phyloP scores from a whole-genome alignment of 2,329 filamentous ascomycete genomes.

The Lizonia empirigonia region DNA sequence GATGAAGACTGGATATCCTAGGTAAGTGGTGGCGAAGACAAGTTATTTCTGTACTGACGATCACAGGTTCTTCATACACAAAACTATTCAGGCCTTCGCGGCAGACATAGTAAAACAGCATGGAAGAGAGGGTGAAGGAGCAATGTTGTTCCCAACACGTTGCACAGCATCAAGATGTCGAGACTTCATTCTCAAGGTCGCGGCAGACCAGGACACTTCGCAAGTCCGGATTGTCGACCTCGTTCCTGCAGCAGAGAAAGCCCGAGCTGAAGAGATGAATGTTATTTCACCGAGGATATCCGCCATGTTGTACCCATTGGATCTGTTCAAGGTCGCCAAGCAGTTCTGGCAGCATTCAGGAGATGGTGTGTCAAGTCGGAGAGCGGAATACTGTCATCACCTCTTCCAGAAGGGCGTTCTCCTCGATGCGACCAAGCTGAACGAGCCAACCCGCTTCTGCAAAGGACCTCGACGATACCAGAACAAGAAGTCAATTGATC shows the following conservation, averaged over 20 bases:
- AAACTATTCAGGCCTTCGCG: slow-evolving; percentile 75
- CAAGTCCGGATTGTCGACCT: slow-evolving; percentile 66
- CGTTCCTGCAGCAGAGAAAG: slow-evolving; percentile 63
- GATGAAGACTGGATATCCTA: slow-evolving; percentile 90
- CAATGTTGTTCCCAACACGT: slow-evolving; percentile 81
- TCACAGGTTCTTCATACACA: slow-evolving; percentile 86
- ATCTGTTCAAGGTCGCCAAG: slow-evolving; percentile 76
- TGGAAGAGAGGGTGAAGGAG: slow-evolving; percentile 67
- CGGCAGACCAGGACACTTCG: slow-evolving; percentile 57
- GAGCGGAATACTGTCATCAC: slow-evolving; percentile 85
- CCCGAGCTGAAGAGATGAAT: slow-evolving; percentile 53
- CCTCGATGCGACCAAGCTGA: slow-evolving; percentile 54
- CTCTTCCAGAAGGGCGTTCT: slow-evolving; percentile 74
- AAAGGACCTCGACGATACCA: slow-evolving; percentile 86
- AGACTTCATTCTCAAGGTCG: slow-evolving; percentile 70
- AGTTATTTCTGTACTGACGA: slow-evolving; percentile 14
- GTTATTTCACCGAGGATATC: slow-evolving; percentile 54
- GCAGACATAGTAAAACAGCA: slow-evolving; percentile 68
- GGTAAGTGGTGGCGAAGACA: slow-evolving; percentile 54
- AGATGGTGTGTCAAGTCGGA: slow-evolving; percentile 87
- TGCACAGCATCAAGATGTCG: slow-evolving; percentile 73
- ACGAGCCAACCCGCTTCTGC: slow-evolving; percentile 48
- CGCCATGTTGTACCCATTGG: slow-evolving; percentile 70
- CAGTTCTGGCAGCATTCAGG: slow-evolving; percentile 97
- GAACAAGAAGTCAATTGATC: slow-evolving; percentile 61